These are phyloP conservation scores for Ulmus americana DNA, from an alignment of 331 rosid genomes.

Conservation along the genomic window DNA sequence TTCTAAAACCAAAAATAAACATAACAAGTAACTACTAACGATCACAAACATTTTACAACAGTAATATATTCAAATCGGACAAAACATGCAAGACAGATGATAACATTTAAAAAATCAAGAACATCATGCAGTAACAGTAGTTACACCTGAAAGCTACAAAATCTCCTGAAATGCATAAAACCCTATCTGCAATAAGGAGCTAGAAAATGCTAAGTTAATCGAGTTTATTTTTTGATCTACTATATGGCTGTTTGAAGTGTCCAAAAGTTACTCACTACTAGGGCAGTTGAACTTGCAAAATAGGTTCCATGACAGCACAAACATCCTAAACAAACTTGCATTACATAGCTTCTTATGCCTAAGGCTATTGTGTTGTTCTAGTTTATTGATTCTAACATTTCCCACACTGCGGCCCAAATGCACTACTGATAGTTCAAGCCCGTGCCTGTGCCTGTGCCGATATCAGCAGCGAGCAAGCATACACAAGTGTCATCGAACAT, in stretches of 20 bases:
- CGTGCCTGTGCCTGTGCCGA: neutral
- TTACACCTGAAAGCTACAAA: neutral
- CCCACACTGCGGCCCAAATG: neutral
- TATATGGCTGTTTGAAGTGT: neutral
- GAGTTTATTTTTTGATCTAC: neutral
- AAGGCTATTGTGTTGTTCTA: neutral
- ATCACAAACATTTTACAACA: slow-evolving; percentile 30
- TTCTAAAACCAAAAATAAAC: slow-evolving; percentile 64
- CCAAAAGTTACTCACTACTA: neutral
- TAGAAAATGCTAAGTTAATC: neutral
- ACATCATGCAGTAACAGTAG: neutral
- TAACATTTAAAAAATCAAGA: neutral
- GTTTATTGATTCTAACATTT: neutral
- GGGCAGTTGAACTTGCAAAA: neutral
- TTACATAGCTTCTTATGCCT: neutral
- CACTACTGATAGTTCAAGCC: neutral
- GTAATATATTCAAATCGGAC: slow-evolving; percentile 18
- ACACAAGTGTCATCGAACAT: neutral
- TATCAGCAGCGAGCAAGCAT: neutral
- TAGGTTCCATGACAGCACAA: neutral
- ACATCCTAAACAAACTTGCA: too few species aligned
- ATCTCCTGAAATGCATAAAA: neutral
- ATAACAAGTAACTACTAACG: slow-evolving; percentile 36
- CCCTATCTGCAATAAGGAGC: slow-evolving; percentile 5
- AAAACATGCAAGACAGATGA: slow-evolving; percentile 10